phyloP scores from a whole-genome alignment of 2,329 filamentous ascomycete genomes.

The Magnaporthiopsis rhizophila region DNA sequence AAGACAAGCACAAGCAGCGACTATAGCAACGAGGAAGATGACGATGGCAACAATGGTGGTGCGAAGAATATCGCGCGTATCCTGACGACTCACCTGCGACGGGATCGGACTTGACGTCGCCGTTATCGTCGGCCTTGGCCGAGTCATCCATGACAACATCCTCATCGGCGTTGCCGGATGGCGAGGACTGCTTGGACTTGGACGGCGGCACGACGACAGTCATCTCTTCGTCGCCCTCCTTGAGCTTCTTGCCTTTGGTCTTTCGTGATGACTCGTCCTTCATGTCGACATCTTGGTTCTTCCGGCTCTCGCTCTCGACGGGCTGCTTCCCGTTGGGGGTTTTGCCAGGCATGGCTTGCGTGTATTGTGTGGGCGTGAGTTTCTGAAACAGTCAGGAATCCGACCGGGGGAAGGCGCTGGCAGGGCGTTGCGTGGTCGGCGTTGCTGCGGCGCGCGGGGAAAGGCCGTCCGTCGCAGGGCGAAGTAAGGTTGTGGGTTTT shows the following conservation, averaged over 20 bases:
- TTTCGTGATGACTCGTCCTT: constrained; percentile 50
- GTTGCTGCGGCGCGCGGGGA: not conserved
- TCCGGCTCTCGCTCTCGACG: constrained; percentile 56
- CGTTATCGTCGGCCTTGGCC: constrained; percentile 34
- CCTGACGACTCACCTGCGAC: constrained; percentile 43
- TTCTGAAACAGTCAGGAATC: not conserved
- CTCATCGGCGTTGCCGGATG: constrained; percentile 53
- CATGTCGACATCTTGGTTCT: constrained; percentile 64
- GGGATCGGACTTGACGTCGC: constrained; percentile 51
- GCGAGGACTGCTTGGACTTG: constrained; percentile 52
- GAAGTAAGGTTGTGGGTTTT: not conserved
- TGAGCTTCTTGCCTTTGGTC: constrained; percentile 57
- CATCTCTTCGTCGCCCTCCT: constrained; percentile 73
- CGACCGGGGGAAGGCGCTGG: not conserved
- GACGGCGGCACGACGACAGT: constrained; percentile 71
- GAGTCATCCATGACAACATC: constrained; percentile 64
- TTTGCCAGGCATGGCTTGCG: constrained; percentile 57
- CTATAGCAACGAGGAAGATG: not conserved
- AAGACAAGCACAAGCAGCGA: not conserved
- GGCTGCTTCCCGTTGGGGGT: constrained; percentile 67
- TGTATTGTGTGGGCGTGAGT: constrained; percentile 5
- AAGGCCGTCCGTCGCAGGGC: not conserved
- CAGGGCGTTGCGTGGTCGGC: not conserved
- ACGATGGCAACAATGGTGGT: not conserved
- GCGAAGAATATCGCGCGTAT: constrained; percentile 1